Percentiles rank a stretch among this genome's conserved stretches.
These are phyloP conservation scores for Fusarium sambucinum DNA, from an alignment of 2,329 filamentous ascomycete genomes.

Conservation along the genomic window DNA sequence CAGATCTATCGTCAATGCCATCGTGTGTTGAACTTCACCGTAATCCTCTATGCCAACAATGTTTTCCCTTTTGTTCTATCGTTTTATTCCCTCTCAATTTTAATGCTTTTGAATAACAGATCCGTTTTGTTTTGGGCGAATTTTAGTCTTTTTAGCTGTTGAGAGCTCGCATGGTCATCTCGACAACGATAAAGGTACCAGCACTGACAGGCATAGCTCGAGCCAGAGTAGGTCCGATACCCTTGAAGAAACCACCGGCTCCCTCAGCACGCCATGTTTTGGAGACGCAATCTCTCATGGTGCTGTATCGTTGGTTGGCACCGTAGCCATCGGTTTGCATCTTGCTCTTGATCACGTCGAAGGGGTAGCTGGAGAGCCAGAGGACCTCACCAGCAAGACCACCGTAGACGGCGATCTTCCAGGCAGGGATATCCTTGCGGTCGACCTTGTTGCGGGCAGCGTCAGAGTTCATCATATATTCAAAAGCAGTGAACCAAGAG, in stretches of 20 bases:
- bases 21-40: constrained; percentile 26
- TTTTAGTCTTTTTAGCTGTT: constrained; percentile 51
- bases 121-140: neutral
- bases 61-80: constrained; percentile 20
- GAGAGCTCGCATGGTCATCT: constrained; percentile 74
- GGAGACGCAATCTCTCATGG: constrained; percentile 89
- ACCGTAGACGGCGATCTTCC: constrained; percentile 92
- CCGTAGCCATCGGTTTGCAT: constrained; percentile 99
- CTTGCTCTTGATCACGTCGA: constrained; percentile 99
- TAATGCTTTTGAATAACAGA: constrained; percentile 13
- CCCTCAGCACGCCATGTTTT: constrained; percentile 86
- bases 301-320: constrained; percentile 74
- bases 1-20: constrained; percentile 17
- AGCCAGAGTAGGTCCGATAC: constrained; percentile 87
- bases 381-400: constrained; percentile 93
- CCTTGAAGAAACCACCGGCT: constrained; percentile 90
- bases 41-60: constrained; percentile 34
- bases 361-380: constrained; percentile 93
- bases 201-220: constrained; percentile 98
- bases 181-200: constrained; percentile 92
- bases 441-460: constrained; percentile 80
- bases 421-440: constrained; percentile 81
- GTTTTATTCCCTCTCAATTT: constrained; percentile 16
- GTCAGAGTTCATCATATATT: constrained; percentile 95
- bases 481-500: constrained; percentile 93